A percentile compares a stretch with the other conserved stretches of the same genome.
These are phyloP conservation scores for Blastobotrys proliferans DNA, from an alignment of 1,139 yeast species.

Conservation along the genomic window DNA sequence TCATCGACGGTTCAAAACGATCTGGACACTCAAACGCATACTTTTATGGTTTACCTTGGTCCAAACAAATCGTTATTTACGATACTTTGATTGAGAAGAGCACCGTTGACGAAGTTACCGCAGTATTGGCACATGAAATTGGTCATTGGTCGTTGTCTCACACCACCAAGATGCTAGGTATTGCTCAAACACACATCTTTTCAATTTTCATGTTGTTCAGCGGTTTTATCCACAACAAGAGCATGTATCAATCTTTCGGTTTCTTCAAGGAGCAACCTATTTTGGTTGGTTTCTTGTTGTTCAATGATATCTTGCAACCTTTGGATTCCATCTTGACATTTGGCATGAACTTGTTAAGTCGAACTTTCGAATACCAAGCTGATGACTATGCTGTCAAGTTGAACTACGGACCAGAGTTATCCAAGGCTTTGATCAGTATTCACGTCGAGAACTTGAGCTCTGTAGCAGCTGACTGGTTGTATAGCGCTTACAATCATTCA, in stretches of 20 bases:
- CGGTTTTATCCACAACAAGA: constrained; percentile 70
- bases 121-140: constrained; percentile 93
- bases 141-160: constrained; percentile 96
- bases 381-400: constrained; percentile 75
- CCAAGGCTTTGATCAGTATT: constrained; percentile 67
- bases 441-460: constrained; percentile 78
- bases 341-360: constrained; percentile 61
- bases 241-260: constrained; percentile 77
- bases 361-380: constrained; percentile 91
- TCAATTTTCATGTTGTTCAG: constrained; percentile 68
- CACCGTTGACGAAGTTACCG: constrained; percentile 75
- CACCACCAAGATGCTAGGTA: constrained; percentile 63
- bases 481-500: constrained; percentile 81
- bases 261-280: constrained; percentile 63
- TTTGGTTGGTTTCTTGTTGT: constrained; percentile 70
- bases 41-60: constrained; percentile 94
- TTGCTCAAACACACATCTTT: constrained; percentile 62
- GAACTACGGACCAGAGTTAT: constrained; percentile 67
- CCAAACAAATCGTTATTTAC: constrained; percentile 86
- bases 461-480: constrained; percentile 84
- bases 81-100: constrained; percentile 86
- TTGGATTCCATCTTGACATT: constrained; percentile 66
- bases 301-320: constrained; percentile 66
- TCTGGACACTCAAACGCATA: constrained; percentile 96
- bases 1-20: constrained; percentile 92